These are phyloP conservation scores for Petrea volubilis DNA, from an alignment of 257 asterid species.

Conservation along the genomic window DNA sequence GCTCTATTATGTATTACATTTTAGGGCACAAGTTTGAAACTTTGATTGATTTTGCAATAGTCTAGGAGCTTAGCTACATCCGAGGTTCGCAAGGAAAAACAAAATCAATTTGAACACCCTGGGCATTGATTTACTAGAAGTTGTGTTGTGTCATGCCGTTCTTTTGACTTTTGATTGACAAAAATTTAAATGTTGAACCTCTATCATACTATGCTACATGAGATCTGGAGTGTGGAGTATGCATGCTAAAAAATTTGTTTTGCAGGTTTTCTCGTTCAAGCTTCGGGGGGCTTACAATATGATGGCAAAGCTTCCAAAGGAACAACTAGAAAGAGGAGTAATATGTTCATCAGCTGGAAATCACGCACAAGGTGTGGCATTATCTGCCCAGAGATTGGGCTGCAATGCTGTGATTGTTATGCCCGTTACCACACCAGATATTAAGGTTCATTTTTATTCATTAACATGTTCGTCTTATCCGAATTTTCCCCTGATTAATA, in stretches of 20 bases:
- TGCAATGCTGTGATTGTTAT: constrained; percentile 61
- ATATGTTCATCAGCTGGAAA: constrained; percentile 99
- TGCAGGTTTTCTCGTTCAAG: constrained; percentile 61
- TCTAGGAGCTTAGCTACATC: constrained; percentile 6
- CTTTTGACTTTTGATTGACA: not conserved
- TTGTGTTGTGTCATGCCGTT: not conserved
- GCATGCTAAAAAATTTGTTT: constrained; percentile 2
- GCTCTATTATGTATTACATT: not conserved
- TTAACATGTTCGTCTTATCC: not conserved
- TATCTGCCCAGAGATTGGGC: constrained; percentile 49
- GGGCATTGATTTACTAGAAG: not conserved
- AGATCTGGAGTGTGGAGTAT: not conserved
- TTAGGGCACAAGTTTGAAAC: not conserved
- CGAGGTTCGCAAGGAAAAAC: constrained; percentile 7
- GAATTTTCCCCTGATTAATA: not conserved
- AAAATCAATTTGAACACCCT: constrained; percentile 8
- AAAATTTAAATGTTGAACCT: constrained; percentile 4
- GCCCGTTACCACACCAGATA: constrained; percentile 97
- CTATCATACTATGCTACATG: not conserved
- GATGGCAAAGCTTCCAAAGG: constrained; percentile 90
- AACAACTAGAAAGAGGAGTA: constrained; percentile 76
- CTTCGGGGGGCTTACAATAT: constrained; percentile 96
- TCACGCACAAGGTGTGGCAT: constrained; percentile 97
- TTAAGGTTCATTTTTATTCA: constrained; percentile 57
- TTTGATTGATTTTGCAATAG: not conserved